A percentile compares a stretch with the other conserved stretches of the same genome.
phyloP scores from a whole-genome alignment of 352 stramenopile species.

The Globisporangium polare region DNA sequence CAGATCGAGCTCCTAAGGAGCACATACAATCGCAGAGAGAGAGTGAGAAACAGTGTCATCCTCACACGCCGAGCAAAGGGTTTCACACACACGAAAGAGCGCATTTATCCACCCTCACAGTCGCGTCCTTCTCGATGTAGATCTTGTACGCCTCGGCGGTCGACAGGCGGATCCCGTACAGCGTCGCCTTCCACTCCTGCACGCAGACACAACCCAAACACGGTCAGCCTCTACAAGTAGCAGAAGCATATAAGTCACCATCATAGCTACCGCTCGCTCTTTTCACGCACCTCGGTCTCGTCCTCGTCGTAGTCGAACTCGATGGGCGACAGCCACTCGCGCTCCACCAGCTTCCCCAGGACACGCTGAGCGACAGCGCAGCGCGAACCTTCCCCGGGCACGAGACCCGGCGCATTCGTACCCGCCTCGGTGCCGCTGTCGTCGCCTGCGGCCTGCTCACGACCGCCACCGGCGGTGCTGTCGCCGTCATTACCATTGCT shows the following conservation, averaged over 20 bases:
- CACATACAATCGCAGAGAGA: neutral
- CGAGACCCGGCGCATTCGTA: neutral
- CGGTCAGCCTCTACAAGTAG: neutral
- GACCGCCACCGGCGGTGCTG: constrained; percentile 20
- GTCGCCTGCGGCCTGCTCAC: constrained; percentile 15
- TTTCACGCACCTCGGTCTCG: constrained; percentile 32
- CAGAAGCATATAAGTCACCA: neutral
- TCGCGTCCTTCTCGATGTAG: constrained; percentile 79
- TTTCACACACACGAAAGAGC: neutral
- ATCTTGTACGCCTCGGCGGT: constrained; percentile 76
- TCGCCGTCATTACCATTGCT: constrained; percentile 16
- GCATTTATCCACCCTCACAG: constrained; percentile 28
- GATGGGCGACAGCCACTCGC: constrained; percentile 56
- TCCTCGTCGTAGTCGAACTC: constrained; percentile 43
- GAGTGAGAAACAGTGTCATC: neutral
- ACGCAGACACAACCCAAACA: neutral
- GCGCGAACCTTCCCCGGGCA: constrained; percentile 26
- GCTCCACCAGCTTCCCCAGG: constrained; percentile 48
- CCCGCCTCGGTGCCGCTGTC: constrained; percentile 15
- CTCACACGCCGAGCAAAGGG: neutral
- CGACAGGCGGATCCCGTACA: constrained; percentile 57
- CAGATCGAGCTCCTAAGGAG: constrained; percentile 5
- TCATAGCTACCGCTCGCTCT: neutral
- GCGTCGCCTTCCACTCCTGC: constrained; percentile 39
- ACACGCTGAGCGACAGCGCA: constrained; percentile 40